Evolutionary conservation across 2,329 filamentous ascomycete species (phyloP).

Genomic region (Furcasterigmium sp.): DNA sequence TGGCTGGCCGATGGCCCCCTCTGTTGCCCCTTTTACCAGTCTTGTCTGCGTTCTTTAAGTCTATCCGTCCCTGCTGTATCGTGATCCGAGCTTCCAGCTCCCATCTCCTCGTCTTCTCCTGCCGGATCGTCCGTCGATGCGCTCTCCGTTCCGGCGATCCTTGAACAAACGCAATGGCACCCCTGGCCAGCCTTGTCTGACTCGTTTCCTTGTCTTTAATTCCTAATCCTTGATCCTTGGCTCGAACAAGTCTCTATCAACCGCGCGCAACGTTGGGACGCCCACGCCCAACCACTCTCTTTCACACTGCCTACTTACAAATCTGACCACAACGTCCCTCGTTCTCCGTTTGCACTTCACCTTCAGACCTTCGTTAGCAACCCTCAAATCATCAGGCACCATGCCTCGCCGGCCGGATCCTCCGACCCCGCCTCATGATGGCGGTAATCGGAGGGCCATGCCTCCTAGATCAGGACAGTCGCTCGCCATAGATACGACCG

Average conservation of each 20-base stretch:
- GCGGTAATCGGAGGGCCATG: neutral
- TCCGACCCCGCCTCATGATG: neutral
- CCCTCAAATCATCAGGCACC: neutral
- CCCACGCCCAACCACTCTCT: neutral
- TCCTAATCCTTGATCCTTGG: neutral
- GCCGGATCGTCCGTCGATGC: too few species aligned
- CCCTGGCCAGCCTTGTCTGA: neutral
- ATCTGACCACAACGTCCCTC: neutral
- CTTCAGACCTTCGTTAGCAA: neutral
- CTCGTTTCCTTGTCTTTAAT: neutral
- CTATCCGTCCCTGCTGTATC: neutral
- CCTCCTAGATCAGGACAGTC: neutral
- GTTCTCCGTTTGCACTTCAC: neutral
- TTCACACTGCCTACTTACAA: neutral
- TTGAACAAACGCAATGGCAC: neutral
- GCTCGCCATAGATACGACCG: constrained; percentile 1
- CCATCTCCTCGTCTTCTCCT: neutral
- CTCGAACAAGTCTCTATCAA: neutral
- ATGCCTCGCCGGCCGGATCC: neutral
- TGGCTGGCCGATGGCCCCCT: neutral
- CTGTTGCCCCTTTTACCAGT: neutral
- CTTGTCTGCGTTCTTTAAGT: neutral
- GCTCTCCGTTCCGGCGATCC: neutral
- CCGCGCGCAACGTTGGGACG: neutral
- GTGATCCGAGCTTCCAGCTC: neutral